phyloP scores from a whole-genome alignment of 495 filamentous ascomycete genomes.

The Bacidia gigantensis region DNA sequence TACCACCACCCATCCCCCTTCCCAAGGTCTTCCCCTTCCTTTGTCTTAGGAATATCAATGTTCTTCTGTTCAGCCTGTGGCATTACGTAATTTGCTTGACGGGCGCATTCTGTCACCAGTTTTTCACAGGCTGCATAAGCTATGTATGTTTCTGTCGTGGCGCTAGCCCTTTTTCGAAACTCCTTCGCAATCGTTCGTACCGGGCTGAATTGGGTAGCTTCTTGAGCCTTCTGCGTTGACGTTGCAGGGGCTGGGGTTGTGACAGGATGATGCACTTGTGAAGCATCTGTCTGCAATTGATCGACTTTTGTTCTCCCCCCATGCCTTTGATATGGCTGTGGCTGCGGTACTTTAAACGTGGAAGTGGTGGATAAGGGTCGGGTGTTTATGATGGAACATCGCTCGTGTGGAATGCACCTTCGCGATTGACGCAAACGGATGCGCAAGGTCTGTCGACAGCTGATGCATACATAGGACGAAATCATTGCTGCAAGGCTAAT shows the following conservation, averaged over 20 bases:
- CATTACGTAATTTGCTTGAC: constrained; percentile 62
- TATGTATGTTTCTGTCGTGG: constrained; percentile 51
- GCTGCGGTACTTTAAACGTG: no score
- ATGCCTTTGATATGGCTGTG: no score
- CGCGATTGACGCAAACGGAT: no score
- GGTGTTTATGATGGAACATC: no score
- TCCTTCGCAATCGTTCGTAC: constrained; percentile 12
- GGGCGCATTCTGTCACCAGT: constrained; percentile 63
- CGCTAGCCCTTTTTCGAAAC: constrained; percentile 14
- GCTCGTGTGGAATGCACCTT: no score
- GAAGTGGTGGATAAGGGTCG: no score
- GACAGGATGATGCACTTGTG: neutral
- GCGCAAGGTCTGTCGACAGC: no score
- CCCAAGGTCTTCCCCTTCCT: constrained; percentile 65
- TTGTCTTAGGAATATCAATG: constrained; percentile 45
- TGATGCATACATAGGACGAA: no score
- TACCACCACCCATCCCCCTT: constrained; percentile 72
- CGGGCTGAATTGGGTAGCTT: neutral
- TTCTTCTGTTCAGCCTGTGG: constrained; percentile 41
- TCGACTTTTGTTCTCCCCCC: no score
- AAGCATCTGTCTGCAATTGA: no score
- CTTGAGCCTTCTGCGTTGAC: neutral
- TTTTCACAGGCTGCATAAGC: constrained; percentile 66
- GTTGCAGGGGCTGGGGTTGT: neutral
- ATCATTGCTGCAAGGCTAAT: no score